Percentiles rank a stretch among this genome's conserved stretches.
Evolutionary conservation across 331 rosid genomes (phyloP).

Genomic region (Dryas integrifolia): DNA sequence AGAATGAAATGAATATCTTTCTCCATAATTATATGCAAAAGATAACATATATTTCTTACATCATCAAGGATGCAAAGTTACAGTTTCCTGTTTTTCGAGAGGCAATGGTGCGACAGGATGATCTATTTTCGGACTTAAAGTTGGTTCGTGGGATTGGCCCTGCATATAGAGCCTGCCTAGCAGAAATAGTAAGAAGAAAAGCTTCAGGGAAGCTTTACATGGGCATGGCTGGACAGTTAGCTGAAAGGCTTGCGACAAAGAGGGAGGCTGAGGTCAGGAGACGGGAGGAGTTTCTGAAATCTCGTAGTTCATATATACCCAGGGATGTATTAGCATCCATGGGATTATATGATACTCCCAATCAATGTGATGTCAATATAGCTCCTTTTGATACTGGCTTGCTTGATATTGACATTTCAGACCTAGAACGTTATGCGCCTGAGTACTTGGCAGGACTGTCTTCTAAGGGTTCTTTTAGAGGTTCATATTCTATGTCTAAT

Average conservation of each 20-base stretch:
- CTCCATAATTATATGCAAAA: constrained; percentile 77
- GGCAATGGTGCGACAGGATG: constrained; percentile 87
- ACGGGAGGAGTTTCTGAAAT: constrained; percentile 71
- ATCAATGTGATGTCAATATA: constrained; percentile 82
- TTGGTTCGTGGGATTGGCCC: constrained; percentile 77
- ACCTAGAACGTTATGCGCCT: constrained; percentile 81
- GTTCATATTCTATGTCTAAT: constrained; percentile 51
- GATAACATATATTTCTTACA: constrained; percentile 61
- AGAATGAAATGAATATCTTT: constrained; percentile 76
- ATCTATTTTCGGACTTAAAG: constrained; percentile 67
- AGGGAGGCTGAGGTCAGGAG: constrained; percentile 71
- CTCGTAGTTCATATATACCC: constrained; percentile 60
- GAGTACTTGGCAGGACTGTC: constrained; percentile 63
- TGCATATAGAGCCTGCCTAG: constrained; percentile 87
- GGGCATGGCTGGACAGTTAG: constrained; percentile 99
- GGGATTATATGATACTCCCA: constrained; percentile 78
- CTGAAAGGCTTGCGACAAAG: constrained; percentile 82
- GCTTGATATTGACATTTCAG: constrained; percentile 79
- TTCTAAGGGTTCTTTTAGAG: constrained; percentile 49
- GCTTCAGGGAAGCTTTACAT: constrained; percentile 90
- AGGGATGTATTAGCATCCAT: constrained; percentile 69
- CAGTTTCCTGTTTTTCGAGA: constrained; percentile 90
- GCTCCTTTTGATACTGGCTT: constrained; percentile 75
- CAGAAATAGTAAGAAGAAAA: constrained; percentile 90
- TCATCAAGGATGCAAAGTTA: constrained; percentile 78